Percentiles rank a stretch among this genome's conserved stretches.
phyloP scores from a whole-genome alignment of 805 yeast genomes.

The Kodamaea laetipori region DNA sequence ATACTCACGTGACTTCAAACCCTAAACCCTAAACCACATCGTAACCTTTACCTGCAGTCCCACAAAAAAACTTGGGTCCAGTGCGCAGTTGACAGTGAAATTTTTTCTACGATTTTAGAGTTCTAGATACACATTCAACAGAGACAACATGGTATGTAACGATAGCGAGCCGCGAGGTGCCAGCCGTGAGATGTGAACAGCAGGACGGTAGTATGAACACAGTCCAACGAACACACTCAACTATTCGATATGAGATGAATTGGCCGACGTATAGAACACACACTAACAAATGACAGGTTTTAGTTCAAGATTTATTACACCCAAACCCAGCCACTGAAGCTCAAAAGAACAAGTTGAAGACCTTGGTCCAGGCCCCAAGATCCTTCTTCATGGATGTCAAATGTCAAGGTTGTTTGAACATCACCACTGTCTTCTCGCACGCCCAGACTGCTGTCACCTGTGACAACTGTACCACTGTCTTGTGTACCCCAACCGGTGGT shows the following conservation, averaged over 20 bases:
- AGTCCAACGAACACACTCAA: too few species aligned
- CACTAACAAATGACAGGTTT: conserved; percentile 58
- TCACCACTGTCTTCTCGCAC: conserved; percentile 99
- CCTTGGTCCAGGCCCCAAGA: conserved; percentile 97
- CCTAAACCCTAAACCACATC: conserved; percentile 10
- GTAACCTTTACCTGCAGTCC: conserved; percentile 5
- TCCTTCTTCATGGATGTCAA: conserved; percentile 99
- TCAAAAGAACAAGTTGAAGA: conserved; percentile 95
- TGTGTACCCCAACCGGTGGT: conserved; percentile 99
- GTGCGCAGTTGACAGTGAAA: conserved; percentile 9
- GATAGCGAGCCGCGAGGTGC: neutral
- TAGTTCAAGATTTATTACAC: conserved; percentile 98
- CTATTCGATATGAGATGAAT: too few species aligned
- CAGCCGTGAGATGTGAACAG: too few species aligned
- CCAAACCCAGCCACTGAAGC: conserved; percentile 97
- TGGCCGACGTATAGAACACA: too few species aligned
- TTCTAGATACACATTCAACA: conserved; percentile 13
- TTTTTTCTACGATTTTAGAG: conserved; percentile 11
- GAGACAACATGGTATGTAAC: conserved; percentile 21
- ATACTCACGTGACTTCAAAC: conserved; percentile 1
- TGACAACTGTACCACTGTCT: conserved; percentile 97
- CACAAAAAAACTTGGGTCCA: conserved; percentile 9
- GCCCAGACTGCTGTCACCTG: conserved; percentile 99
- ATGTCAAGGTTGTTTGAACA: conserved; percentile 99
- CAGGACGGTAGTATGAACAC: too few species aligned